Base-by-base conservation (phyloP, 2,329 filamentous ascomycete species). In the Pseudogymnoascus pannorum region DNA sequence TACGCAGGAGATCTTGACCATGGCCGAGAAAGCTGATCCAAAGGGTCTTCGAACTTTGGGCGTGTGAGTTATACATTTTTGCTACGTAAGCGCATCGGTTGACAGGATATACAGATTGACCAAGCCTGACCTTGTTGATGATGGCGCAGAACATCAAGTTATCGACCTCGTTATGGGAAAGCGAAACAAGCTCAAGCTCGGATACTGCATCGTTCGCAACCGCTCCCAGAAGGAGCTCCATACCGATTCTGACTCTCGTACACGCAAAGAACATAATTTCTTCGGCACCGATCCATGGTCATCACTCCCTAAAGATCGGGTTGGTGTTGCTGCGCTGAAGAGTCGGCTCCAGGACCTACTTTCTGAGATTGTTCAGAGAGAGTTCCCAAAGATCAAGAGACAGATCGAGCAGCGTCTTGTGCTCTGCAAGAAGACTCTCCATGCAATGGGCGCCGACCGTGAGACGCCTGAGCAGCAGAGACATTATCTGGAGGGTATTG, bases 91-190 rank as follows among this genome's bases (percentile, higher is more conserved):
- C 24, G 16, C n/a, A 33, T 14, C 8, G 22, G 14, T 20, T 60
- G n/a, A 40, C n/a, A 18, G 7, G 20, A 9, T 22, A 11, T 20
- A 9, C 18, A 61, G 60, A 59, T 11, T 66, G 14, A 87, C 84
- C 0, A 87, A 87, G 63, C 79, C 82, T 0, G 84, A 88, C 60
- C 70, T 86, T 0, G 77, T 79, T 0, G 61, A 68, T 0, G 72
- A 72, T 0, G 76, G 71, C 0, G 71, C 77, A 24, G 67, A 71
- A 0, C 73, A 73, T 1, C 71, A 78, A 1, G 61, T 66, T n/a
- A 42, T 64, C 12, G 42, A 40, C 20, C 60, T 66, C n/a, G 38
- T 66, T 5, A 33, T 54, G 54, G 64, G 64, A 35, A 64, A 60
- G 51, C 60, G 62, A 2, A 64, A 63, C 40, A 58, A 26, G 12